Base-by-base conservation (phyloP, 345 rosid species). In the Euphorbia peplus region DNA sequence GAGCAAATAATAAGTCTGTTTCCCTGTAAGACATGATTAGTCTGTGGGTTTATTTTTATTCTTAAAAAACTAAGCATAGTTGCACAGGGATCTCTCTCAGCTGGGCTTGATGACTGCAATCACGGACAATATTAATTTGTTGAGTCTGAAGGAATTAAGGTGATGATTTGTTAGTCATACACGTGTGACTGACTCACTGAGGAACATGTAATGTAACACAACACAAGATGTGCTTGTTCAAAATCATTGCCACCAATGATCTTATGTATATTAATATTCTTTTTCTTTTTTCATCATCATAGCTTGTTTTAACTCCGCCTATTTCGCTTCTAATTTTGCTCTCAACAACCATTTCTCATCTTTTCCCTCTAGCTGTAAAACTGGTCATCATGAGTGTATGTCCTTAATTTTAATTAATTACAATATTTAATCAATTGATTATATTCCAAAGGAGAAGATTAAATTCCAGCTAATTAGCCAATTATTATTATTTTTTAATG, bases 1-100 rank as follows among this genome's bases (percentile, higher is more conserved):
- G n/a, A n/a, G 55, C 29, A 51, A 59, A 63, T 76, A 63, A 83
- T 78, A 55, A 79, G 78, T 78, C 63, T 71, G 70, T 56, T 52
- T 70, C 69, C 69, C 67, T 60, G 73, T 54, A 50, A 47, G n/a
- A 26, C 9, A 78, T 79, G 68, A 83, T 81, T 80, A 79, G 73
- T 60, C 44, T 12, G 16, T 10, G 50, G 22, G 65, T 48, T 3
- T n/a, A n/a, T n/a, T n/a, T n/a, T n/a, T n/a, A n/a, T n/a, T n/a
- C n/a, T n/a, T n/a, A n/a, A n/a, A n/a, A n/a, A n/a, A n/a, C n/a
- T n/a, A n/a, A n/a, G n/a, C n/a, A n/a, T n/a, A n/a, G n/a, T n/a
- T n/a, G 53, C 61, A 70, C 47, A 41, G 48, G 54, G 60, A 62
- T 41, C 15, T 16, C 16, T 26, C 32, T 67, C n/a, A n/a, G n/a